Evolutionary conservation across 257 asterid genomes (phyloP).

Genomic region (Rauvolfia tetraphylla): DNA sequence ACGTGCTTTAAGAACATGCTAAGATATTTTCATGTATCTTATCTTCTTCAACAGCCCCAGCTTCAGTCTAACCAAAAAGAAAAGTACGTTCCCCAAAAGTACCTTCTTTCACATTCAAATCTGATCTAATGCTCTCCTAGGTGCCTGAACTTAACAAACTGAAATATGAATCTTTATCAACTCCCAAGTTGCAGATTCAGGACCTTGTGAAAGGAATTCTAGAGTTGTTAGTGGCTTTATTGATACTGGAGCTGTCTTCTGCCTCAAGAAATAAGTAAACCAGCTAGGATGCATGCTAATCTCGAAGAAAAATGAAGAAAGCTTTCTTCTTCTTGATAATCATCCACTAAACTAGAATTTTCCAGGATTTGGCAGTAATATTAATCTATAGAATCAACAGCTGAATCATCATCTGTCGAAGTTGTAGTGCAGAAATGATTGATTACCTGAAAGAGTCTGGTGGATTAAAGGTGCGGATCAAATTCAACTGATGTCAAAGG

Average conservation of each 20-base stretch:
- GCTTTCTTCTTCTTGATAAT: background rate
- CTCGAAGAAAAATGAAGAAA: background rate
- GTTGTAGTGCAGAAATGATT: no score
- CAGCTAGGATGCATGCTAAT: background rate
- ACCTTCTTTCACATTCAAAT: no score
- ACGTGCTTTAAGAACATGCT: background rate
- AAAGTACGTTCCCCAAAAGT: no score
- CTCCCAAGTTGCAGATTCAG: no score
- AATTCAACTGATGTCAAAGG: background rate
- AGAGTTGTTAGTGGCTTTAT: no score
- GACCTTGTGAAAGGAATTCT: no score
- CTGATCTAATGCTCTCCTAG: no score
- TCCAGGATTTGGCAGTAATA: background rate
- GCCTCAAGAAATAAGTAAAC: background rate
- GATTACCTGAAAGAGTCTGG: background rate
- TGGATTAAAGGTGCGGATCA: background rate
- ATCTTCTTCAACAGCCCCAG: background rate
- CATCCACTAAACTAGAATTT: background rate
- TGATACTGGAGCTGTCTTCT: conserved; percentile 1
- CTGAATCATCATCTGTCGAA: no score
- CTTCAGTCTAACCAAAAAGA: no score
- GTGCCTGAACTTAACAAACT: no score
- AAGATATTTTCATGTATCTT: background rate
- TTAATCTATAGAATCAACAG: no score
- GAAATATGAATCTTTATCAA: no score